Conservation (phyloP, 257 asterid species). For the Cordia subcordata region DNA sequence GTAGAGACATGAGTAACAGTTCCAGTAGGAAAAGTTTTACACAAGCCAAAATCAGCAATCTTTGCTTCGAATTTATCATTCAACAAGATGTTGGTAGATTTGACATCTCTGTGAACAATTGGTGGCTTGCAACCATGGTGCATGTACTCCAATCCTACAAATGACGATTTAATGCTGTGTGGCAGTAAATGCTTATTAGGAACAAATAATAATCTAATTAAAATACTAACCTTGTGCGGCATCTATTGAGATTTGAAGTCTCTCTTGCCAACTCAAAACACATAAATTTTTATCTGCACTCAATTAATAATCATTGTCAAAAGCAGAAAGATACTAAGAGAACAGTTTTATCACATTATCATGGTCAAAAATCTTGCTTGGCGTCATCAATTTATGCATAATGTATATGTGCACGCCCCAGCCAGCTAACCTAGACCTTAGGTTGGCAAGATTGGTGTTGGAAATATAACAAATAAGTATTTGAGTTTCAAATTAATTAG, state of each 20-base stretch:
- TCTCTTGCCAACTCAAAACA: conserved; percentile 34
- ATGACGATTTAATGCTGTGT: no score
- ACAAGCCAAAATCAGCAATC: conserved; percentile 40
- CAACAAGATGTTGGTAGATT: conserved; percentile 30
- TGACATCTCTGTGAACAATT: conserved; percentile 43
- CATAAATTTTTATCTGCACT: conserved; percentile 8
- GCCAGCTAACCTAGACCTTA: no score
- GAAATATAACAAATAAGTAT: not conserved
- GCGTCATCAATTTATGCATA: no score
- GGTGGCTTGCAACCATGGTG: conserved; percentile 42
- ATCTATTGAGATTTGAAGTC: conserved; percentile 32
- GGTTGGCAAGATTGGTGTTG: no score
- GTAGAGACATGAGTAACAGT: conserved; percentile 19
- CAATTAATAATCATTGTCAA: no score
- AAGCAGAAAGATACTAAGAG: no score
- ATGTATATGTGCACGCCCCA: no score
- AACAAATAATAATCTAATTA: no score
- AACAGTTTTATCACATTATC: no score
- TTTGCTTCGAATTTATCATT: conserved; percentile 27
- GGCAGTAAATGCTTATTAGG: no score
- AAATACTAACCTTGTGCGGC: conserved; percentile 35
- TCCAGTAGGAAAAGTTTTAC: conserved; percentile 21
- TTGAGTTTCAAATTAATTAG: not conserved
- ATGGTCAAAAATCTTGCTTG: no score
- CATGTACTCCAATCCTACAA: conserved; percentile 38